phyloP scores from a whole-genome alignment of 225 moss, liverwort and hornwort species.

The Sphagnum contortum region DNA sequence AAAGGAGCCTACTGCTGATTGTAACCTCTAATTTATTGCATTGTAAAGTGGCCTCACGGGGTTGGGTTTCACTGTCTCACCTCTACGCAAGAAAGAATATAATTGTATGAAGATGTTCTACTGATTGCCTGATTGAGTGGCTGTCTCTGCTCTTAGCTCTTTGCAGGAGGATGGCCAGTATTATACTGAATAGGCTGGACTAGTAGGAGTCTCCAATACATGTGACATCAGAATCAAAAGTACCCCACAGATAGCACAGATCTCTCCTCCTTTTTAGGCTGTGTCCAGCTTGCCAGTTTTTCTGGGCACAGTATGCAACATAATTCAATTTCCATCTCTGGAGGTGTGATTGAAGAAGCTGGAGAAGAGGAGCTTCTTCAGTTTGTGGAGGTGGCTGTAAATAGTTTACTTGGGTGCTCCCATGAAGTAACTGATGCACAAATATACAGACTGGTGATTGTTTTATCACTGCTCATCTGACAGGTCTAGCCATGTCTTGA shows the following conservation, averaged over 20 bases:
- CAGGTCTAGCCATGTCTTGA: no score
- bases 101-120: no score
- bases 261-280: constrained; percentile 75
- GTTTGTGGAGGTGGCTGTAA: constrained; percentile 54
- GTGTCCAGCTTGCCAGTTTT: constrained; percentile 89
- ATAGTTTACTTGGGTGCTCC: background rate
- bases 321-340: constrained; percentile 76
- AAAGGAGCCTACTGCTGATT: no score
- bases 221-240: constrained; percentile 46
- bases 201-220: constrained; percentile 55
- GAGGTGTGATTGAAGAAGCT: constrained; percentile 64
- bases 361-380: constrained; percentile 66
- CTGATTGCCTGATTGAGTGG: no score
- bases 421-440: no score
- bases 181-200: constrained; percentile 62
- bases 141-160: no score
- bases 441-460: no score
- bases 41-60: no score
- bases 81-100: no score
- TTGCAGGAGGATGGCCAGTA: constrained; percentile 42
- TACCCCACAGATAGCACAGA: constrained; percentile 61
- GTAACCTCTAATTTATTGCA: background rate
- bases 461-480: no score
- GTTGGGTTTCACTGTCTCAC: no score
- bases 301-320: constrained; percentile 68